Base-by-base conservation (phyloP, 768 basidiomycete genomes). In the Coprinopsis marcescibilis region DNA sequence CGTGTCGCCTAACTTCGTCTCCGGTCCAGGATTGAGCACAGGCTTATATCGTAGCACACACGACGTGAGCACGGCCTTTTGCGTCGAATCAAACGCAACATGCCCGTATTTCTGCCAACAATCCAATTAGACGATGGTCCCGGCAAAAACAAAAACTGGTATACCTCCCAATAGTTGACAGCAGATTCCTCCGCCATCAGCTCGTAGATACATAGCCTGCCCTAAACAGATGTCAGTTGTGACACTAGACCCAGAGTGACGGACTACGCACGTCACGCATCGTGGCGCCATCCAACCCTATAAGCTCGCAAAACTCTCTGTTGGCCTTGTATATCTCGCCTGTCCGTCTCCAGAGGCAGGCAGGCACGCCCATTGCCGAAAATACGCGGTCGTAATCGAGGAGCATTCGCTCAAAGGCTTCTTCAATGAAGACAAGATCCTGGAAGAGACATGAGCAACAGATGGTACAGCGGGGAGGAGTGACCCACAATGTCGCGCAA, bases 271-370 rank as follows among this genome's bases (percentile, higher is more conserved):
- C 86, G 49, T 92, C 91, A n/a, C 88, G 81, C 67, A 95, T 76
- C 78, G 88, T 84, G 50, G 81, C 81, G 30, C 89, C 86, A 48
- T 92, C 89, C 24, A 96, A 75, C 17, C 93, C 85, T 25, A 96
- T 78, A 6, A 98, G 71, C 57, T 91, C 89, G 4, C 91, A 84
- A 62, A 99, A 97, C 66, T 95, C 93, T 46, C 90, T 79, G 61
- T 99, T 99, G 35, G 87, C 94, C 64, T 98, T 98, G 73, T 97
- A 98, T 52, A 98, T 98, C 69, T 98, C 94, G 26, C 95, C 95
- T 2, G 95, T 99, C 39, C 95, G 73, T 21, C 94, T 75, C 95
- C 95, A 98, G 4, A 97, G 75, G 55, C 95, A 99, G 0, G 93
- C 93, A 0, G 95, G 95, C 3, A 98, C 92, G 26, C 91, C 93